Conservation (phyloP, 257 asterid genomes). For the Fraxinus anomala region DNA sequence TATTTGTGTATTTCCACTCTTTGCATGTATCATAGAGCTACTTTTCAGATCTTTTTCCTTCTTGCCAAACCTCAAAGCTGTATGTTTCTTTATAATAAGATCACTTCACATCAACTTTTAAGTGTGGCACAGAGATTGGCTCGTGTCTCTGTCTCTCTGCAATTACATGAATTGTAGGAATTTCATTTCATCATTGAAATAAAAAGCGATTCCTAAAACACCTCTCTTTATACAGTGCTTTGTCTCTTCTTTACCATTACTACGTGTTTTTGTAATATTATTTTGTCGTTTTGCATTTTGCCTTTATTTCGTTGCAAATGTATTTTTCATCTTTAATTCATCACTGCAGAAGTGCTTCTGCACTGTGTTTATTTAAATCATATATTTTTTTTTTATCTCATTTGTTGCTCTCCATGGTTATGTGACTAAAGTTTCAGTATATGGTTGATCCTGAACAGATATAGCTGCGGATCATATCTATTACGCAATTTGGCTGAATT, state of each 20-base stretch:
- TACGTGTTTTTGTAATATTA: background rate
- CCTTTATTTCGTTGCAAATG: background rate
- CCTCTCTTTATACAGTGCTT: background rate
- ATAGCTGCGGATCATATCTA: conserved; percentile 61
- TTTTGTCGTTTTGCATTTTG: background rate
- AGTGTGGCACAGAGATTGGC: background rate
- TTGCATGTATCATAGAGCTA: background rate
- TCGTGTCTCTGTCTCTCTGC: background rate
- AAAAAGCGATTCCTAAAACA: background rate
- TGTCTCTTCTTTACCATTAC: background rate
- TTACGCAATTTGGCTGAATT: conserved; percentile 64
- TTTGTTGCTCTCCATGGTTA: background rate
- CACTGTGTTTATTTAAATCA: background rate
- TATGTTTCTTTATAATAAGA: background rate
- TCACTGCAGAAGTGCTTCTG: background rate
- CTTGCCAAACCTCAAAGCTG: background rate
- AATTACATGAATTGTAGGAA: conserved; percentile 4
- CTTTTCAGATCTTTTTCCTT: too few relatives aligned
- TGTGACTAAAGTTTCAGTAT: conserved; percentile 5
- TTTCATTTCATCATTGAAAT: background rate
- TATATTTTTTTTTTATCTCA: background rate
- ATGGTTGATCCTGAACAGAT: conserved; percentile 48
- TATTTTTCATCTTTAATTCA: background rate
- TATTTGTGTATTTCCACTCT: background rate
- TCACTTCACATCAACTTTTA: background rate